phyloP scores from a whole-genome alignment of 768 basidiomycete genomes.

The Pleurotus giganteus region DNA sequence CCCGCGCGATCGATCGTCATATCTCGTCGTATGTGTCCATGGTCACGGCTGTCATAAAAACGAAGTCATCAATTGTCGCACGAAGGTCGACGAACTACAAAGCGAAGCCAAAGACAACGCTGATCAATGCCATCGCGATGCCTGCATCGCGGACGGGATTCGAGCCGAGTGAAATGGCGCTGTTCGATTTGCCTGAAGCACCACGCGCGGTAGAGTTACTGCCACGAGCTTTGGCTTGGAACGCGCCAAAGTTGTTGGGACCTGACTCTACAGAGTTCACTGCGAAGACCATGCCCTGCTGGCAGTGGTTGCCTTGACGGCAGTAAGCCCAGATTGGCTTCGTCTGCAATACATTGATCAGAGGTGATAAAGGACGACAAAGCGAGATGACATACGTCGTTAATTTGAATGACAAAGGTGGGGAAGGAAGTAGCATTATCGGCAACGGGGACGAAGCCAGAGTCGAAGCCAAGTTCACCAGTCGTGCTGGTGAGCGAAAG shows the following conservation, averaged over 20 bases:
- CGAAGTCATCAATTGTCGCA: neutral
- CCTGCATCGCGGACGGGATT: conserved; percentile 4
- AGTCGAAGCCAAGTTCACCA: conserved; percentile 42
- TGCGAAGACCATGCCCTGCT: conserved; percentile 59
- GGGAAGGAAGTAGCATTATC: conserved; percentile 42
- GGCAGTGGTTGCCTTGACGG: conserved; percentile 48
- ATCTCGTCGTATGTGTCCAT: conserved; percentile 1
- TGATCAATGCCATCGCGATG: conserved; percentile 2
- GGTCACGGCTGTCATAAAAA: no score
- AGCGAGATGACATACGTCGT: conserved; percentile 38
- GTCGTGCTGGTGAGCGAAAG: conserved; percentile 42
- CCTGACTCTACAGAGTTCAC: conserved; percentile 50
- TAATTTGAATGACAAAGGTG: conserved; percentile 49
- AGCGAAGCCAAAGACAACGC: neutral
- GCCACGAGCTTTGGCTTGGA: conserved; percentile 43
- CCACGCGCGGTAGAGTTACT: conserved; percentile 35
- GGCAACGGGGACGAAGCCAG: conserved; percentile 50
- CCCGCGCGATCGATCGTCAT: neutral
- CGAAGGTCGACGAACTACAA: neutral
- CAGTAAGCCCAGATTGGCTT: conserved; percentile 58
- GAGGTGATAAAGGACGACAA: neutral
- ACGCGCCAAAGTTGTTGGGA: conserved; percentile 53
- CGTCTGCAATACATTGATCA: conserved; percentile 28
- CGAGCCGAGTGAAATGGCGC: conserved; percentile 2
- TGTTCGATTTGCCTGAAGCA: neutral